A percentile compares a stretch with the other conserved stretches of the same genome.
phyloP scores from a whole-genome alignment of 2,329 filamentous ascomycete species.

The Scopulariopsis brevicaulis region DNA sequence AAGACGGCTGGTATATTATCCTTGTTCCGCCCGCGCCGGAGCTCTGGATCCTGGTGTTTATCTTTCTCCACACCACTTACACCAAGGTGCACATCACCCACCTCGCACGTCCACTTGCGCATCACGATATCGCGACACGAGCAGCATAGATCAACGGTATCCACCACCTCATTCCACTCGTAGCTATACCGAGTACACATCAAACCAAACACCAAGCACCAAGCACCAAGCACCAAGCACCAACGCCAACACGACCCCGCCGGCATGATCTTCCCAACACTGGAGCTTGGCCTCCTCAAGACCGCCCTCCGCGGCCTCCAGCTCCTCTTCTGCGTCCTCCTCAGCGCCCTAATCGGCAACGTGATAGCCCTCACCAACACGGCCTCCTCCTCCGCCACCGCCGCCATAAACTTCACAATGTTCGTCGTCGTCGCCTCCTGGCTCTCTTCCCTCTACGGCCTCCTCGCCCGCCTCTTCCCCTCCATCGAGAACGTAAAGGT shows the following conservation, averaged over 20 bases:
- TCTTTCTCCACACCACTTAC: background rate
- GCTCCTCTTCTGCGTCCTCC: conserved; percentile 38
- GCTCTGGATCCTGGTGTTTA: background rate
- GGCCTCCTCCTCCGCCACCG: conserved; percentile 26
- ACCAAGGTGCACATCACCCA: background rate
- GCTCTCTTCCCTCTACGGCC: conserved; percentile 52
- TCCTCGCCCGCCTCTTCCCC: conserved; percentile 43
- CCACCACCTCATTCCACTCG: background rate
- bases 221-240: background rate
- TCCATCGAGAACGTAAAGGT: conserved; percentile 38
- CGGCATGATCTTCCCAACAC: conserved; percentile 9
- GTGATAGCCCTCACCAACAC: conserved; percentile 39
- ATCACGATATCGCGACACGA: background rate
- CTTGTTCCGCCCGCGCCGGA: background rate
- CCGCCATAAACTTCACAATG: conserved; percentile 54
- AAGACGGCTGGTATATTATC: background rate
- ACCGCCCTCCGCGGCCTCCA: conserved; percentile 33
- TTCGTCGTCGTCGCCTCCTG: conserved; percentile 58
- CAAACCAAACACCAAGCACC: background rate
- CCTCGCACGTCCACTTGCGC: too few species aligned
- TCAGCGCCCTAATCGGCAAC: conserved; percentile 46
- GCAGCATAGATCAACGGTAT: background rate
- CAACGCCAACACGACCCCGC: background rate
- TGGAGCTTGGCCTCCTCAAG: conserved; percentile 27
- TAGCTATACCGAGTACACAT: too few species aligned